Base-by-base conservation (phyloP, 768 basidiomycete species). In the Termitomyces heimii region DNA sequence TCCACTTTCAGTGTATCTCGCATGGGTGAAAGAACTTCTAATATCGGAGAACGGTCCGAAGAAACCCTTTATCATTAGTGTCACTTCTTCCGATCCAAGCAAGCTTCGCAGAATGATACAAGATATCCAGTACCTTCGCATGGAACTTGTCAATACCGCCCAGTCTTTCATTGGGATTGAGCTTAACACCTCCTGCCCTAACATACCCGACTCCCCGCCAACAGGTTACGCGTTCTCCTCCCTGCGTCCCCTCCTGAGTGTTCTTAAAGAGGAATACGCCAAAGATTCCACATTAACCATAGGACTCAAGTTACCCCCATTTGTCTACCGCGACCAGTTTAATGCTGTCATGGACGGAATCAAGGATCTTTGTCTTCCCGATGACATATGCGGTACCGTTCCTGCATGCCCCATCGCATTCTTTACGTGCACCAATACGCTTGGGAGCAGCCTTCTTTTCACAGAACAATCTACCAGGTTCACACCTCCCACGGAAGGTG, bases 171-270 rank as follows among this genome's bases (percentile, higher is more conserved):
- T 94, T 58, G 92, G 81, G 14, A 71, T 92, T 63, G 92, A 94
- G 70, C 75, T 94, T 65, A 94, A 94, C 68, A 84, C 89, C 0
- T 88, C 85, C 40, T 94, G 92, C 62, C 92, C 92, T 4, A 94
- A 94, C 67, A 88, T 93, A 62, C 71, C 69, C 12, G 73, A 75
- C 26, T 66, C 78, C 4, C 79, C 88, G 0, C 89, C 89, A 0
- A 79, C 85, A 20, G 81, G 88, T 10, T 94, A 94, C 70, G 70
- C 78, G 39, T 77, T 83, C 52, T 45, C 71, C 1, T 69, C 75
- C 1, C 78, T 92, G 52, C 53, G 67, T 0, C 78, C 83, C 2
- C 70, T 89, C 55, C 75, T 94, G 7, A 64, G 70, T 39, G 76
- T 82, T 8, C 73, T 92, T 44, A 76, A 80, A 6, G 73, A 77